Base-by-base conservation (phyloP, 495 filamentous ascomycete species). In the Peziza echinospora region DNA sequence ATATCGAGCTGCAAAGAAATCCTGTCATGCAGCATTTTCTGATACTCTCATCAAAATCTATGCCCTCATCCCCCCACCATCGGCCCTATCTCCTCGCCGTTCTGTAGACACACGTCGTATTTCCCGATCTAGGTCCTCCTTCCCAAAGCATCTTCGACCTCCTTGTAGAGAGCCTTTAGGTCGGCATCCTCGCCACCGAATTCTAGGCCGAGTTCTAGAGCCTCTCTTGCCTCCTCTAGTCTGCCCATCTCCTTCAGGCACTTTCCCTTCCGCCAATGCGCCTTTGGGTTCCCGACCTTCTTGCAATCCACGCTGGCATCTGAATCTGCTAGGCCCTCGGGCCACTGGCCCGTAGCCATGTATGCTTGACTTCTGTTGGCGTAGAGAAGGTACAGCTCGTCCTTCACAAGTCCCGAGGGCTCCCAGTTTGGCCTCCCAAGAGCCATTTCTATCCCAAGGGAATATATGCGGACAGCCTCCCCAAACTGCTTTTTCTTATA, bases 211-310 rank as follows among this genome's bases (percentile, higher is more conserved):
- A 71, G 66, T 37, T 64, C 66, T 34, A 93, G 66, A 68, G 82
- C 84, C 45, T 71, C 71, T 60, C 66, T 68, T 5, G 84, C 84
- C 71, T 97, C 89, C 49, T 80, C 75, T 60, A 79, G 65, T 59
- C 86, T 62, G 7, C 80, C 78, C 89, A 94, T 96, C 76, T 97
- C 89, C 45, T 76, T 62, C 59, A 93, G 65, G 62, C 78, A 85
- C 65, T 72, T 76, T 7, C 78, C 85, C 50, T 81, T 65, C 41
- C 87, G 65, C 77, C 82, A 94, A 80, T 85, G 94, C 2, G 78
- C 86, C 76, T 94, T 96, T 5, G 80, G 76, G 64, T 97, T 94
- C 24, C 77, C 83, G 39, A 72, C 66, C 45, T 74, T 67, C 74
- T 91, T 93, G 47, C 80, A 73, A 64, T 93, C 87, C n/a, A 93